These are phyloP conservation scores for Aleurites moluccanus DNA, from an alignment of 441 rosid genomes.

Conservation along the genomic window DNA sequence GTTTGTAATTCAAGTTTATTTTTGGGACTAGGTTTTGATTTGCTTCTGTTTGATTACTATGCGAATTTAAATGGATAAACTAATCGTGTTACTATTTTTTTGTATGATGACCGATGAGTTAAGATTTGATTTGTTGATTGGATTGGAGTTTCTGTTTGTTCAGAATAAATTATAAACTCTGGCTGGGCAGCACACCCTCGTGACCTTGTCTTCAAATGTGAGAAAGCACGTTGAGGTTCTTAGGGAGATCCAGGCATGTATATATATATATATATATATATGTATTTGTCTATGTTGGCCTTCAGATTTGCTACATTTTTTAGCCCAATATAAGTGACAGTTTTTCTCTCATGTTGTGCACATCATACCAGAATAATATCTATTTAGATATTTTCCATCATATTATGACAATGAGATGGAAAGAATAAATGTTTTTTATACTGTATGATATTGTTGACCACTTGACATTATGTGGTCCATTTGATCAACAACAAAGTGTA, in stretches of 20 bases:
- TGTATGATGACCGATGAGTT: neutral
- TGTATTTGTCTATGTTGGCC: neutral
- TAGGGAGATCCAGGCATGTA: slow-evolving; percentile 74
- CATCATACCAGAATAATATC: neutral
- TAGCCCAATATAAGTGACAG: neutral
- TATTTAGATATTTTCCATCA: too few relatives aligned
- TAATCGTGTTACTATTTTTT: neutral
- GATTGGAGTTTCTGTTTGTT: slow-evolving; percentile 20
- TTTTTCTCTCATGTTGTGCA: too few relatives aligned
- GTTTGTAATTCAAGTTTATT: neutral
- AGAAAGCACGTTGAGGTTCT: slow-evolving; percentile 84
- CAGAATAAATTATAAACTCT: slow-evolving; percentile 75
- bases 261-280: neutral
- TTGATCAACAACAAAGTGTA: neutral
- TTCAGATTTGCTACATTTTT: neutral
- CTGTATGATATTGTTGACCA: neutral
- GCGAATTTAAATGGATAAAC: neutral
- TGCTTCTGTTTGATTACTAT: too few relatives aligned
- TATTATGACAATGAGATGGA: too few relatives aligned
- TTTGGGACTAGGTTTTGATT: neutral
- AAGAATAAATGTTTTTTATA: neutral
- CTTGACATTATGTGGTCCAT: neutral
- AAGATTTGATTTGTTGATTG: neutral
- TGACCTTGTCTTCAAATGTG: slow-evolving; percentile 47
- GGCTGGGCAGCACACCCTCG: slow-evolving; percentile 69